A percentile compares a stretch with the other conserved stretches of the same genome.
These are phyloP conservation scores for Aspergillus tamarii DNA, from an alignment of 2,329 filamentous ascomycete genomes.

Conservation along the genomic window DNA sequence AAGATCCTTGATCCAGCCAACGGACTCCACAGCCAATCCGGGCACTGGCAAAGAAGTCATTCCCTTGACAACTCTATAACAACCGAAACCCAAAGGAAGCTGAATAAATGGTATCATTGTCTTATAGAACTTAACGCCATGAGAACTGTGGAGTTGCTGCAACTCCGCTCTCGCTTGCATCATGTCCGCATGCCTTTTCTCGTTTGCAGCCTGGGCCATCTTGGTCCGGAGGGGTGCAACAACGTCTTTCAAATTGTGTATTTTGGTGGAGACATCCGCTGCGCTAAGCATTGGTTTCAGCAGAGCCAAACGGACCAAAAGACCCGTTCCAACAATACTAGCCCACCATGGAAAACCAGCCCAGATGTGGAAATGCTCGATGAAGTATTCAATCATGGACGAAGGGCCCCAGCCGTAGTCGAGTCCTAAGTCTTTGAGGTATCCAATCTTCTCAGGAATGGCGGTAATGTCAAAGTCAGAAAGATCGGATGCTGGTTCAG, in stretches of 20 bases:
- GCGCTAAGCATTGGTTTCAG: constrained; percentile 67
- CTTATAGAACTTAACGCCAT: constrained; percentile 58
- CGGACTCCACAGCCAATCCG: constrained; percentile 69
- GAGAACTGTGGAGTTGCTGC: constrained; percentile 52
- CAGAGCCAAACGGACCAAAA: constrained; percentile 66
- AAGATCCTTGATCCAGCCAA: constrained; percentile 79
- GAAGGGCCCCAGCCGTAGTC: constrained; percentile 87
- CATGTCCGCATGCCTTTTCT: constrained; percentile 53
- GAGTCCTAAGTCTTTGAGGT: constrained; percentile 77
- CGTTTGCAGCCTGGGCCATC: constrained; percentile 50
- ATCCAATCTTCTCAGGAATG: constrained; percentile 78
- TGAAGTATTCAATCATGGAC: constrained; percentile 68
- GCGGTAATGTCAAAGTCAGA: constrained; percentile 48
- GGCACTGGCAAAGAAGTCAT: constrained; percentile 83
- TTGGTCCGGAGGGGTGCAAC: constrained; percentile 60
- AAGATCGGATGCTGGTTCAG: constrained; percentile 29
- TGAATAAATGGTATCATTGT: constrained; percentile 63
- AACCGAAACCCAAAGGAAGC: constrained; percentile 75
- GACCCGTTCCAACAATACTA: constrained; percentile 67
- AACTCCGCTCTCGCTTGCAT: constrained; percentile 55
- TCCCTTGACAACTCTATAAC: constrained; percentile 74
- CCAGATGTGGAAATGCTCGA: constrained; percentile 83
- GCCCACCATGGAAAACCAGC: constrained; percentile 80
- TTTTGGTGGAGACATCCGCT: constrained; percentile 64
- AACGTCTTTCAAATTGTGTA: constrained; percentile 63